Evolutionary conservation across 257 asterid species (phyloP).

Genomic region (Ballota nigra): DNA sequence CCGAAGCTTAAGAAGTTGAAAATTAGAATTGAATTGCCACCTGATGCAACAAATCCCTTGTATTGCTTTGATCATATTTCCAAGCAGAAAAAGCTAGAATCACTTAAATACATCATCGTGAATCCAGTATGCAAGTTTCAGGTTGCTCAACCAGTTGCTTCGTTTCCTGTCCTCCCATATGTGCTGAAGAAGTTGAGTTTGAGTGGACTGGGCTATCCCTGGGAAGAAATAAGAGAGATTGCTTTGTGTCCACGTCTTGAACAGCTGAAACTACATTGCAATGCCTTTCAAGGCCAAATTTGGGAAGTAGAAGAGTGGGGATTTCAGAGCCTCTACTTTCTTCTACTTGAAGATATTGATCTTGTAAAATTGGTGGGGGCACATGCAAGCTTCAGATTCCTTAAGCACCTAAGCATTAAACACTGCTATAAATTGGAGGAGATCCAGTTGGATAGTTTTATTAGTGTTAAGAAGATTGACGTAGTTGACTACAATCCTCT

Average conservation of each 20-base stretch:
- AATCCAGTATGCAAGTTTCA: neutral
- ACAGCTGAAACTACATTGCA: neutral
- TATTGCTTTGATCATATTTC: neutral
- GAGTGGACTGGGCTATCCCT: neutral
- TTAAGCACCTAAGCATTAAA: neutral
- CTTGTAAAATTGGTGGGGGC: neutral
- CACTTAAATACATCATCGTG: neutral
- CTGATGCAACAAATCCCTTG: neutral
- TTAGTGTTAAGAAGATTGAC: neutral
- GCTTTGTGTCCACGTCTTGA: neutral
- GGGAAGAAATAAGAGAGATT: neutral
- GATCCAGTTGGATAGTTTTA: neutral
- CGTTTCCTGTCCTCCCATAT: neutral
- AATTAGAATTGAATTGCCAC: neutral
- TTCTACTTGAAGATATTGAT: neutral
- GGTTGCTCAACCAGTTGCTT: neutral
- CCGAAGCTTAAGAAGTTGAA: neutral
- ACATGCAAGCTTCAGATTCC: neutral
- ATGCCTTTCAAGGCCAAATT: neutral
- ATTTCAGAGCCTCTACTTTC: neutral
- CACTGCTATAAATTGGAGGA: neutral
- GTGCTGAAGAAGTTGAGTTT: no score
- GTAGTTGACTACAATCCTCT: neutral
- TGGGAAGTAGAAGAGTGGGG: neutral
- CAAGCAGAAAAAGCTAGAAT: neutral